Percentiles rank a stretch among this genome's conserved stretches.
Evolutionary conservation across 805 yeast genomes (phyloP).

Genomic region (Starmerella apis): DNA sequence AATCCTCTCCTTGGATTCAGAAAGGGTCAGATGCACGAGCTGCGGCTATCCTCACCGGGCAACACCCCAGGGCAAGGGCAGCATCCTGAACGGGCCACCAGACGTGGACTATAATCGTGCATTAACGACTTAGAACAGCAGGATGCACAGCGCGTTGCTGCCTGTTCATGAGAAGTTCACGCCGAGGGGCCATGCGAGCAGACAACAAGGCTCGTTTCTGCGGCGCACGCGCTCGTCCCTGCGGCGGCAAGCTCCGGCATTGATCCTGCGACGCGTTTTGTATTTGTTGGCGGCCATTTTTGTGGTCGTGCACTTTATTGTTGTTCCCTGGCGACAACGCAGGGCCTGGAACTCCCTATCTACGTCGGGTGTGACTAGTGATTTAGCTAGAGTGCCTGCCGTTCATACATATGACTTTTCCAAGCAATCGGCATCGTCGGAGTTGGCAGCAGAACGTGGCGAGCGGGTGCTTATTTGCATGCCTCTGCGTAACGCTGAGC

Average conservation of each 20-base stretch:
- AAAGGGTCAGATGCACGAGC: not conserved
- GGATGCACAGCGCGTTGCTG: constrained; percentile 25
- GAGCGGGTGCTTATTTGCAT: constrained; percentile 75
- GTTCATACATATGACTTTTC: constrained; percentile 61
- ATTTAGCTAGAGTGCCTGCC: constrained; percentile 12
- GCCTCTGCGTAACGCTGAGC: constrained; percentile 83
- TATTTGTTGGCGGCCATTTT: constrained; percentile 5
- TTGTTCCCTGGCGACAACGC: constrained; percentile 8
- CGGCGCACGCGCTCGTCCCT: constrained; percentile 13
- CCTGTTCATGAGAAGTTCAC: constrained; percentile 24
- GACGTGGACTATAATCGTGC: not conserved
- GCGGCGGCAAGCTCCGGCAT: constrained; percentile 12
- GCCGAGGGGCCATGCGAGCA: constrained; percentile 15
- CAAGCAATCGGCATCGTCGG: constrained; percentile 14
- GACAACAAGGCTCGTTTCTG: constrained; percentile 5
- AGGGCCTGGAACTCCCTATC: not conserved
- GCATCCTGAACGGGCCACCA: not conserved
- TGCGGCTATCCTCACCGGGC: not conserved
- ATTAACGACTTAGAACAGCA: not conserved
- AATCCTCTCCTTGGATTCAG: not conserved
- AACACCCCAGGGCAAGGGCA: not conserved
- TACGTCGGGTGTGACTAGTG: not conserved
- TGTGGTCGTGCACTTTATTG: constrained; percentile 8
- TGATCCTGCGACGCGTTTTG: constrained; percentile 12
- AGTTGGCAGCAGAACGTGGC: constrained; percentile 36